Conservation (phyloP, 345 rosid species). For the Chamaenerion angustifolium region DNA sequence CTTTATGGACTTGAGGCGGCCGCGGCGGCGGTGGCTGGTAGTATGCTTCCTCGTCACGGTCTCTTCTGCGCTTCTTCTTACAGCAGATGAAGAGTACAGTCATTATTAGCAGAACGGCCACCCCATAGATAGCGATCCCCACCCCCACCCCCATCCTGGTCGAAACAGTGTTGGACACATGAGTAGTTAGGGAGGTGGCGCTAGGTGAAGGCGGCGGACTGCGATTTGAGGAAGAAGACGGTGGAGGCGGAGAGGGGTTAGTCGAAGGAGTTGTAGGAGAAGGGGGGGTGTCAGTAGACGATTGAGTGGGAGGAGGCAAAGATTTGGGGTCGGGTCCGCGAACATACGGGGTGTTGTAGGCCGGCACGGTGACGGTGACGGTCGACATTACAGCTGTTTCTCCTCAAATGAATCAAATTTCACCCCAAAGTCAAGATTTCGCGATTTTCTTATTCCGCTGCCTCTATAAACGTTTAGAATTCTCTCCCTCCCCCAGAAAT, state of each 20-base stretch:
- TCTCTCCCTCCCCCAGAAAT: too few species aligned
- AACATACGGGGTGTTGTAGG: not conserved
- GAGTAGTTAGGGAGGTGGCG: constrained; percentile 17
- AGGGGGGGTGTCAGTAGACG: constrained; percentile 15
- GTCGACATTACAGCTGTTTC: too few species aligned
- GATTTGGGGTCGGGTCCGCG: too few species aligned
- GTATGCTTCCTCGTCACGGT: constrained; percentile 23
- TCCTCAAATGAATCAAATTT: too few species aligned
- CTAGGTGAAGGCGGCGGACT: constrained; percentile 23
- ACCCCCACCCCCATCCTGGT: constrained; percentile 54
- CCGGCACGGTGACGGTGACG: too few species aligned
- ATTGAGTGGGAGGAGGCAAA: constrained; percentile 10
- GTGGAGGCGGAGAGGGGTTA: constrained; percentile 6
- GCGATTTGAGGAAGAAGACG: constrained; percentile 12
- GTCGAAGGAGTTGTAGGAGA: constrained; percentile 3
- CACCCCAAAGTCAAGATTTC: too few species aligned
- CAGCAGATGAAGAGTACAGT: constrained; percentile 40
- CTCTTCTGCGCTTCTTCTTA: constrained; percentile 37
- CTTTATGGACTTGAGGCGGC: constrained; percentile 43
- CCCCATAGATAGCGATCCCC: constrained; percentile 54
- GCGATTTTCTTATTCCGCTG: too few species aligned
- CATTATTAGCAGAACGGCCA: constrained; percentile 24
- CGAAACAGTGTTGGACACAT: constrained; percentile 22
- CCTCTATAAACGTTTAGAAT: too few species aligned
- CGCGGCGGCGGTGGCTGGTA: constrained; percentile 35